These are phyloP conservation scores for Heteromeles arbutifolia DNA, from an alignment of 306 rosid species.

Conservation along the genomic window DNA sequence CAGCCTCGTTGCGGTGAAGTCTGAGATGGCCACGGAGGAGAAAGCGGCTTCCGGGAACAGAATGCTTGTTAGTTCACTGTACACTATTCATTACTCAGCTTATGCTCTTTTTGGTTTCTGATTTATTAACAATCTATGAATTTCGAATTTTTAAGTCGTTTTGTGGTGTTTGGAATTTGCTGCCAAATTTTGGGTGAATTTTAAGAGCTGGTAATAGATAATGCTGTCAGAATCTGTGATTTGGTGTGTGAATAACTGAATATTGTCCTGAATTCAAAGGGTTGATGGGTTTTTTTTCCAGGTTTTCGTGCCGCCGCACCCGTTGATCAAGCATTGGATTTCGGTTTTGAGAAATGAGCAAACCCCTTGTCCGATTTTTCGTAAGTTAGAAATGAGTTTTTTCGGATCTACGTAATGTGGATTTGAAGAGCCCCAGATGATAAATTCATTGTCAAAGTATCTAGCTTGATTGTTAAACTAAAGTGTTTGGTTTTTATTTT, in stretches of 20 bases:
- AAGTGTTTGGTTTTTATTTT: neutral
- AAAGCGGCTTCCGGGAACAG: conserved; percentile 47
- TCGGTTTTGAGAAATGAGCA: conserved; percentile 85
- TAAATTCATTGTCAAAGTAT: too few relatives aligned
- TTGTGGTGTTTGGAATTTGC: neutral
- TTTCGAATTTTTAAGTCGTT: neutral
- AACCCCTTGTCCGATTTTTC: conserved; percentile 78
- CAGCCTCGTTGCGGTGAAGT: conserved; percentile 24
- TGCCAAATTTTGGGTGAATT: neutral
- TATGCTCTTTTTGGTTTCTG: neutral
- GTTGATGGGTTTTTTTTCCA: conserved; percentile 19
- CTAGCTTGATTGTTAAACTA: neutral
- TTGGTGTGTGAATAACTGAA: neutral
- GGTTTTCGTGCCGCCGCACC: conserved; percentile 92
- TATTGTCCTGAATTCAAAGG: neutral
- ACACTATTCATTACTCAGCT: neutral
- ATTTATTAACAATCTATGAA: neutral
- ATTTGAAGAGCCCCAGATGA: neutral
- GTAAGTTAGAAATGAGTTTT: conserved; percentile 37
- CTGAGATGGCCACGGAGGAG: conserved; percentile 60
- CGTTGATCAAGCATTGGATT: conserved; percentile 96
- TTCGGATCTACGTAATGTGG: neutral
- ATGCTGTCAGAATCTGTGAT: neutral
- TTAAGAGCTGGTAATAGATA: neutral
- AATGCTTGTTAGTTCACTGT: conserved; percentile 67